Evolutionary conservation across 495 filamentous ascomycete species (phyloP).

Genomic region (Trichoderma gamsii): DNA sequence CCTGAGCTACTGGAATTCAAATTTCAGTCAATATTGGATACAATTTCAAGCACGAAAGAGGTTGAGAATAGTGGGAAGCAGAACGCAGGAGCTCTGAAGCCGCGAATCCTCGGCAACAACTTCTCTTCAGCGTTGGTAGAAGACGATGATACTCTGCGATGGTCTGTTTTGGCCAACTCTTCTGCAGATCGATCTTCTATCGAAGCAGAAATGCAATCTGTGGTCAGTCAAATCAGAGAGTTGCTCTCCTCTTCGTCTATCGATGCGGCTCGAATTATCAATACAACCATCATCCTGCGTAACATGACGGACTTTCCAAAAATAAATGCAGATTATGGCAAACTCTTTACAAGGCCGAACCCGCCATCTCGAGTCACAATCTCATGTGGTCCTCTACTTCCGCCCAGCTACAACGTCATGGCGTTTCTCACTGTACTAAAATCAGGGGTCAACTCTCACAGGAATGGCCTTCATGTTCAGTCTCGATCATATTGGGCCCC

Average conservation of each 20-base stretch:
- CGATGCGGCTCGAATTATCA: conserved; percentile 55
- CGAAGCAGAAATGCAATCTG: conserved; percentile 29
- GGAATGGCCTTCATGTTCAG: conserved; percentile 78
- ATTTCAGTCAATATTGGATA: conserved; percentile 33
- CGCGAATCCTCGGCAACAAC: neutral
- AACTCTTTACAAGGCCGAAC: conserved; percentile 64
- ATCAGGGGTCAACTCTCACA: conserved; percentile 24
- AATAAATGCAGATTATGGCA: conserved; percentile 69
- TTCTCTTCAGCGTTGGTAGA: neutral
- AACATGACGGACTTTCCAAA: conserved; percentile 69
- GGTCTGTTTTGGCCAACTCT: neutral
- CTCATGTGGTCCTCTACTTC: conserved; percentile 58
- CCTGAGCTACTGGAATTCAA: conserved; percentile 42
- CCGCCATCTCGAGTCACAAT: conserved; percentile 82
- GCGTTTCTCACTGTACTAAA: conserved; percentile 36
- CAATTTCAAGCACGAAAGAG: neutral
- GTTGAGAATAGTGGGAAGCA: neutral
- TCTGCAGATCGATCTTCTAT: conserved; percentile 20
- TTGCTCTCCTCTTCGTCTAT: conserved; percentile 26
- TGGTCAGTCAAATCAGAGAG: conserved; percentile 32
- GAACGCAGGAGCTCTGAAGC: neutral
- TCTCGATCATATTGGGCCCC: conserved; percentile 95
- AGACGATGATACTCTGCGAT: neutral
- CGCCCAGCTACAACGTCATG: conserved; percentile 50
- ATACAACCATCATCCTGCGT: conserved; percentile 68